These are phyloP conservation scores for Suhomyces kunorum DNA, from an alignment of 1,139 yeast genomes.

Conservation along the genomic window DNA sequence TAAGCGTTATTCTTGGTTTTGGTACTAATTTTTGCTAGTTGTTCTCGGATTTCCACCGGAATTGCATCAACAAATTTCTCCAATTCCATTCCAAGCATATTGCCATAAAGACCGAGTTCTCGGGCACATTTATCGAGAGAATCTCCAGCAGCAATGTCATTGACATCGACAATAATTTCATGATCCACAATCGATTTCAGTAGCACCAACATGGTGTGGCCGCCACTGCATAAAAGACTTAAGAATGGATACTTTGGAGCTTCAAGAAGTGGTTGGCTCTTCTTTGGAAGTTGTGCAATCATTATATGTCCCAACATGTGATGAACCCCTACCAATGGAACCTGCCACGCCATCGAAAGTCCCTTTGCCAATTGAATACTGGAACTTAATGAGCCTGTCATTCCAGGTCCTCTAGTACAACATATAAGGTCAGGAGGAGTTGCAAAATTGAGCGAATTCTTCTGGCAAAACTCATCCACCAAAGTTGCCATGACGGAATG, in stretches of 20 bases:
- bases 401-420: slow-evolving; percentile 96
- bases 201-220: slow-evolving; percentile 86
- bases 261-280: slow-evolving; percentile 33
- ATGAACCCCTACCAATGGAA: slow-evolving; percentile 86
- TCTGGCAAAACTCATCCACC: slow-evolving; percentile 28
- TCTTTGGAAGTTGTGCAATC: slow-evolving; percentile 56
- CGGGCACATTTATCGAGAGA: slow-evolving; percentile 92
- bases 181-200: slow-evolving; percentile 65
- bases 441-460: slow-evolving; percentile 25
- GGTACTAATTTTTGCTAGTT: slow-evolving; percentile 26
- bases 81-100: slow-evolving; percentile 82
- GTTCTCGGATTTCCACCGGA: slow-evolving; percentile 21
- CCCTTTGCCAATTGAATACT: slow-evolving; percentile 89
- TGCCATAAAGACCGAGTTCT: slow-evolving; percentile 74
- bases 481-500: slow-evolving; percentile 52
- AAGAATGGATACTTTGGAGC: slow-evolving; percentile 73
- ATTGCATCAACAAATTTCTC: slow-evolving; percentile 55
- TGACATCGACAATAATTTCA: slow-evolving; percentile 69
- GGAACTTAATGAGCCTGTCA: slow-evolving; percentile 84
- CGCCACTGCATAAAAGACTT: slow-evolving; percentile 86
- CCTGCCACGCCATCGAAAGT: slow-evolving; percentile 70
- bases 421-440: slow-evolving; percentile 73
- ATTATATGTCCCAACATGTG: slow-evolving; percentile 94
- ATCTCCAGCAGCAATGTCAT: slow-evolving; percentile 93
- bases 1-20: slow-evolving; percentile 22